A percentile compares a stretch with the other conserved stretches of the same genome.
phyloP scores from a whole-genome alignment of 192 early-diverging fungal species.

The Podila verticillata region DNA sequence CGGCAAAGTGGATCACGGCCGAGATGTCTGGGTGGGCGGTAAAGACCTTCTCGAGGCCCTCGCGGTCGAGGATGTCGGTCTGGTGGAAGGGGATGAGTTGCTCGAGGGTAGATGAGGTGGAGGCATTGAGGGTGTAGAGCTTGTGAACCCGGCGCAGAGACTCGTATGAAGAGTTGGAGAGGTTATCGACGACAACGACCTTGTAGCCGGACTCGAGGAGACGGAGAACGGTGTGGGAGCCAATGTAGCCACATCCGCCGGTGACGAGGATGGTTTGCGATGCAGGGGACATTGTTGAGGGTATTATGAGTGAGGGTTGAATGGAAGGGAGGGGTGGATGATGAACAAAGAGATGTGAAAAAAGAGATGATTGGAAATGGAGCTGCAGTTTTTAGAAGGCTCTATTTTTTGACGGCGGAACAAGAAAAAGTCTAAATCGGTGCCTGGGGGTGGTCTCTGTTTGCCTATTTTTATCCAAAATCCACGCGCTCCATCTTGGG shows the following conservation, averaged over 20 bases:
- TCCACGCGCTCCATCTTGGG: neutral
- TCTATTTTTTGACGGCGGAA: neutral
- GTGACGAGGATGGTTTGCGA: slow-evolving; percentile 62
- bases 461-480: neutral
- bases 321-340: neutral
- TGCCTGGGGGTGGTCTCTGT: neutral
- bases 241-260: slow-evolving; percentile 91
- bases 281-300: neutral
- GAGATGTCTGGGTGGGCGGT: slow-evolving; percentile 66
- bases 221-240: slow-evolving; percentile 92
- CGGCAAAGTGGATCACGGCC: slow-evolving; percentile 89
- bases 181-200: slow-evolving; percentile 92
- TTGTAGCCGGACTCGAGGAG: slow-evolving; percentile 78
- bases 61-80: slow-evolving; percentile 80
- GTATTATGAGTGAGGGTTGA: neutral
- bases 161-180: slow-evolving; percentile 74
- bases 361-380: neutral
- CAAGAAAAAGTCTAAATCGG: neutral
- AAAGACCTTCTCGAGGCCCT: slow-evolving; percentile 76
- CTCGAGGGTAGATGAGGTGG: slow-evolving; percentile 55
- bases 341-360: neutral
- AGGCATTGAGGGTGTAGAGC: slow-evolving; percentile 10
- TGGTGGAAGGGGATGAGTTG: slow-evolving; percentile 73
- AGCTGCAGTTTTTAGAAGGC: neutral
- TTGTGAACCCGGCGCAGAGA: slow-evolving; percentile 28